Percentiles rank a stretch among this genome's conserved stretches.
phyloP scores from a whole-genome alignment of 2,329 filamentous ascomycete species.

The Sarocladium oryzae region DNA sequence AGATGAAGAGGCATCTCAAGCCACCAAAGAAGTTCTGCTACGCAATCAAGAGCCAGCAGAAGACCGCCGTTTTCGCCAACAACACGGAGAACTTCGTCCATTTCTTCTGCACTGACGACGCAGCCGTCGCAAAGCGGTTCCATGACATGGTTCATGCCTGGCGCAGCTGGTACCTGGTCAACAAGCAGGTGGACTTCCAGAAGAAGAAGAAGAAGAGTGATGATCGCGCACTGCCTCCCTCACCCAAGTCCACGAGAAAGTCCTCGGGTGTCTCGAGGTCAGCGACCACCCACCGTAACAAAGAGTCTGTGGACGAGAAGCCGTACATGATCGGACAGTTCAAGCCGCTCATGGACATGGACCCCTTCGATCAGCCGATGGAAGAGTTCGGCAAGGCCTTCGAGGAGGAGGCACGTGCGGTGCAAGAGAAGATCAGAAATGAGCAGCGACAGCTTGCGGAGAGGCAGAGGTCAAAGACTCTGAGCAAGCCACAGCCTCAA shows the following conservation, averaged over 20 bases:
- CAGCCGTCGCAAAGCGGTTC: conserved; percentile 59
- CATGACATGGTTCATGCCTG: conserved; percentile 67
- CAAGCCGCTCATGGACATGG: conserved; percentile 59
- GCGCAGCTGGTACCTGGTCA: conserved; percentile 88
- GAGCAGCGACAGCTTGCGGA: conserved; percentile 1
- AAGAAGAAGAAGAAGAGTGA: too few relatives aligned
- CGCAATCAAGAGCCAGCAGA: conserved; percentile 88
- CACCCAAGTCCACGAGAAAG: conserved; percentile 9
- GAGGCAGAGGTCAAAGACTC: conserved; percentile 19
- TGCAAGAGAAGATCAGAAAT: conserved; percentile 3
- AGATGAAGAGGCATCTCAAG: conserved; percentile 64
- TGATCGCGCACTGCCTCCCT: conserved; percentile 14
- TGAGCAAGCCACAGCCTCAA: conserved; percentile 22
- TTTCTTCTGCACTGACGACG: conserved; percentile 80
- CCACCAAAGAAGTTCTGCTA: conserved; percentile 82
- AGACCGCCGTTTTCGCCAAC: conserved; percentile 73
- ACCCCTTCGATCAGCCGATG: conserved; percentile 47
- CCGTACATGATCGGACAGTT: conserved; percentile 62
- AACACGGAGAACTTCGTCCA: conserved; percentile 78
- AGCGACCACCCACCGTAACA: conserved; percentile 8
- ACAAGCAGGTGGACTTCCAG: conserved; percentile 53
- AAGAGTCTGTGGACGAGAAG: conserved; percentile 35
- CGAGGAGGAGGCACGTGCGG: conserved; percentile 17
- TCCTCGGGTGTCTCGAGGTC: background rate
- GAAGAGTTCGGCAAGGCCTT: conserved; percentile 44